Base-by-base conservation (phyloP, 73 alveolate genomes). In the Paramecium sexaurelia region DNA sequence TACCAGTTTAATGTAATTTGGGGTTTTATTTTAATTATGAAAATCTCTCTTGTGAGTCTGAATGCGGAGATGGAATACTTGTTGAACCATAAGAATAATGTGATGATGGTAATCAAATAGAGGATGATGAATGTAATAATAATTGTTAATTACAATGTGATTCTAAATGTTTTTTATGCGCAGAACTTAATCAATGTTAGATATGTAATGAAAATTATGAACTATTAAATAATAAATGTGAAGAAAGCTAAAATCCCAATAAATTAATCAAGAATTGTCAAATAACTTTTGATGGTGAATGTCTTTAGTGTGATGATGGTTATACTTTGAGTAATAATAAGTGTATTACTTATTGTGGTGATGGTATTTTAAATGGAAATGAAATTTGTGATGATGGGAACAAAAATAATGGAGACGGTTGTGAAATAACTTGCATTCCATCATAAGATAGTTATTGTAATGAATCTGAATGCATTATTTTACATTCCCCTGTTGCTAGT, bases 321-420 rank as follows among this genome's bases (percentile, higher is more conserved):
- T 66, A 3, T 26, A 13, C 22, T 4, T 24, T 11, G n/a, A 66
- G 4, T 5, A 13, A 13, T 29, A 66, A 66, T 66, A 22, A 66
- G 1, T 66, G 83, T 22, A 32, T 29, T 29, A 19, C 17, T 29
- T 22, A 3, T 20, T 66, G 83, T 66, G 83, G 83, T 10, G 83
- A 66, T 66, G 83, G 83, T 7, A 66, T 66, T 1, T 0, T 3
- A 26, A 32, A 13, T 66, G 43, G 43, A 11, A 13, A 32, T 13
- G 83, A 66, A 26, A 6, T 3, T 22, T 66, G 83, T 13, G 83
- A 66, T 73, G 87, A 73, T 35, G 87, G 87, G 1, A 73, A 73
- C 13, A 10, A 11, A 0, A 35, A 33, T 1, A 73, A 73, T 32
- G 39, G 45, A 10, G 87, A 73, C 17, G 87, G 87, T 10, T 73